Base-by-base conservation (phyloP, 805 yeast species). In the Dipodascus geniculatus region DNA sequence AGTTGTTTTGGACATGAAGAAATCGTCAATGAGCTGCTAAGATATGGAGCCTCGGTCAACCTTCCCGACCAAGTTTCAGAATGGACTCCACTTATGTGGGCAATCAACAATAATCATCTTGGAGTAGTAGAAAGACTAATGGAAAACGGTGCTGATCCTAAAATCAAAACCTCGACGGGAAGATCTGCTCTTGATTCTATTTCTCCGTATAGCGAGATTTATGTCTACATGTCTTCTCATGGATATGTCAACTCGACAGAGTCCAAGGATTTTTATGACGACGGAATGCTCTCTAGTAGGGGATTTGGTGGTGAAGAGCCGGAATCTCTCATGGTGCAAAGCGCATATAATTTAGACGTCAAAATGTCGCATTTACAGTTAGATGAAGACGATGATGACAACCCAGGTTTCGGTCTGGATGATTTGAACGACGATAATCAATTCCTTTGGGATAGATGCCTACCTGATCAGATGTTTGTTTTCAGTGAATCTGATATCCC, bases 41-140 rank as follows among this genome's bases (percentile, higher is more conserved):
- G 65, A 11, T 61, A 55, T 23, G 71, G 68, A 3, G 76, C 76
- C 1, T 55, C 64, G 17, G 65, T 68, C 2, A 65, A 72, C 51
- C 19, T 47, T 6, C 28, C 31, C 6, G 49, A 47, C n/a, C 49
- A 22, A 47, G 19, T 17, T 20, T 44, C 63, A 63, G 68, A 66
- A 50, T 73, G 75, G 75, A 68, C 76, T 3, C 67, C 96, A 9
- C 66, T 86, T 48, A 87, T 86, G 93, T 87, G 96, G 96, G 90
- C 95, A 0, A 79, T 87, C 2, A 77, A 81, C 59, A 73, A 82
- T 58, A 77, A 80, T 53, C 78, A 79, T 53, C 66, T 76, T 55
- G 73, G 75, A 11, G 73, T 83, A 48, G 81, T 79, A 16, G 76
- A 78, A 49, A 68, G 75, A 53, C 68, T 87, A 55, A 66, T 88